Conservation (phyloP, 176 grass and related monocot genomes). For the Rhipidocladum racemiflorum region DNA sequence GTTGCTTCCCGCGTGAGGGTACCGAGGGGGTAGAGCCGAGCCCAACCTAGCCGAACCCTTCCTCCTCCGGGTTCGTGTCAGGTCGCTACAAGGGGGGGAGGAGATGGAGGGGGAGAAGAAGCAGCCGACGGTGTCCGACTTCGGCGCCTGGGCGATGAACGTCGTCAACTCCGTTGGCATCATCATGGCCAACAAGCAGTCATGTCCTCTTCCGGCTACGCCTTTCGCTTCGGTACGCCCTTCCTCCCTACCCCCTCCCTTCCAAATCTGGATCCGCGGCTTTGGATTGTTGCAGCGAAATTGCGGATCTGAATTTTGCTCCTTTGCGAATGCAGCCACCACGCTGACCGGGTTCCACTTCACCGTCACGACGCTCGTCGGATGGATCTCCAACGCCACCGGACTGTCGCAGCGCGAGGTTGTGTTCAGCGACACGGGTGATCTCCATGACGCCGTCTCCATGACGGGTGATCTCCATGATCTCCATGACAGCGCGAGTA, state of each 20-base stretch:
- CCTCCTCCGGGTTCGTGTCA: too few relatives aligned
- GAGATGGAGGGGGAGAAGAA: conserved; percentile 70
- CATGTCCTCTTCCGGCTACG: conserved; percentile 84
- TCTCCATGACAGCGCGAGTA: too few relatives aligned
- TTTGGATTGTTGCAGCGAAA: background rate
- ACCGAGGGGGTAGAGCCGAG: background rate
- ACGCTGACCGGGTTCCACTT: conserved; percentile 98
- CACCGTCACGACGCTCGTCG: conserved; percentile 78
- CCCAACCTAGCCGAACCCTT: background rate
- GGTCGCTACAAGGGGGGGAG: background rate
- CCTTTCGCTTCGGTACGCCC: conserved; percentile 93
- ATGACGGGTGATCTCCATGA: too few relatives aligned
- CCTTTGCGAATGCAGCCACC: too few relatives aligned
- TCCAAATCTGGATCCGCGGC: conserved; percentile 28
- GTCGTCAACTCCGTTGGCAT: conserved; percentile 96
- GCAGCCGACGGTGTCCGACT: conserved; percentile 70
- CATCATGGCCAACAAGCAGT: conserved; percentile 97
- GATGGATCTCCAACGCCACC: conserved; percentile 81
- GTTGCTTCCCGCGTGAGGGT: conserved; percentile 55
- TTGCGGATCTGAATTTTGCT: conserved; percentile 36
- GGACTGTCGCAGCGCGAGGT: conserved; percentile 69
- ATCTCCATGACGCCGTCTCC: conserved; percentile 93
- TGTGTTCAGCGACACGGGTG: conserved; percentile 69
- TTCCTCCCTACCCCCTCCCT: background rate
- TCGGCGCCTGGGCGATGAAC: too few relatives aligned